Conservation (phyloP, 192 early-diverging fungal species). For the Irineochytrium annulatum region DNA sequence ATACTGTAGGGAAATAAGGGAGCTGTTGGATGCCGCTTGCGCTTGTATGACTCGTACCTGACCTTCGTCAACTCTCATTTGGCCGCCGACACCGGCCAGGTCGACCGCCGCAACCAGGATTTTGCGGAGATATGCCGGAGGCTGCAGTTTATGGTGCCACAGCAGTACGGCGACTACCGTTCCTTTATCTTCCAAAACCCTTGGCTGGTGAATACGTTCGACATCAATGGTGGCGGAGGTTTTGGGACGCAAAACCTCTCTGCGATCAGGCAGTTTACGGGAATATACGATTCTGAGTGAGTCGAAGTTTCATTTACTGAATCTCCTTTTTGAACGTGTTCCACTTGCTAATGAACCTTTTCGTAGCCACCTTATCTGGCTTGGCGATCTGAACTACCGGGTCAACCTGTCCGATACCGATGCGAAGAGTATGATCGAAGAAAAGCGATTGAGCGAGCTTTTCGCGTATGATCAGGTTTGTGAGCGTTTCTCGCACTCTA, state of each 20-base stretch:
- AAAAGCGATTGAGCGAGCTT: conserved; percentile 57
- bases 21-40: conserved; percentile 75
- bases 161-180: conserved; percentile 25
- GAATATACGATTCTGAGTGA: conserved; percentile 45
- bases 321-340: not conserved
- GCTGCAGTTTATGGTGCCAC: conserved; percentile 47
- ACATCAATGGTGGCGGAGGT: conserved; percentile 7
- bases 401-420: conserved; percentile 62
- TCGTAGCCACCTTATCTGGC: conserved; percentile 74
- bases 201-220: conserved; percentile 30
- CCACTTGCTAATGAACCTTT: conserved; percentile 1
- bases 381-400: conserved; percentile 96
- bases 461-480: conserved; percentile 77
- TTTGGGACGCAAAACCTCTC: not conserved
- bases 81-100: conserved; percentile 73
- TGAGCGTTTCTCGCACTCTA: not conserved
- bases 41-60: conserved; percentile 72
- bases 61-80: conserved; percentile 89
- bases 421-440: conserved; percentile 51
- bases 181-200: conserved; percentile 39
- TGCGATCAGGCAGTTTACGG: conserved; percentile 1
- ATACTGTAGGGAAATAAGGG: conserved; percentile 87
- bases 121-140: conserved; percentile 79
- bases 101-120: conserved; percentile 85
- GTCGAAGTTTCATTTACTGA: not conserved